A percentile compares a stretch with the other conserved stretches of the same genome.
Conservation (phyloP, 2,329 filamentous ascomycete species). For the Monilinia polystroma region DNA sequence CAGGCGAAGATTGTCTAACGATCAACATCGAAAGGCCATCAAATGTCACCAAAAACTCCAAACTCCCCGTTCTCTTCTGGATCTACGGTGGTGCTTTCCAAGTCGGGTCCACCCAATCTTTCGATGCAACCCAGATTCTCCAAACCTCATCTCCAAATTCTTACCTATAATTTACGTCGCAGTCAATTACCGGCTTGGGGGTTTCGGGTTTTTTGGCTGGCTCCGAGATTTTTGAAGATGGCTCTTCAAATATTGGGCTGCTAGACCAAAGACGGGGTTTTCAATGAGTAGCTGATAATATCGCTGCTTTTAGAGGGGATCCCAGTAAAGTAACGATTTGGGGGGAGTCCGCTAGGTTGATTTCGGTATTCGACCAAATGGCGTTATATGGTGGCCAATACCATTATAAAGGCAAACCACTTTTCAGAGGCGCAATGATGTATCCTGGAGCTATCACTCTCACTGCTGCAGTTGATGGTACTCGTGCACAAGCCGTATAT, state of each 20-base stretch:
- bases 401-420: slow-evolving; percentile 68
- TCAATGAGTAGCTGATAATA: slow-evolving; percentile 70
- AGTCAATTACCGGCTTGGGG: slow-evolving; percentile 63
- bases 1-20: slow-evolving; percentile 42
- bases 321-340: slow-evolving; percentile 51
- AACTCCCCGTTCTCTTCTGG: slow-evolving; percentile 44
- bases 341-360: slow-evolving; percentile 59
- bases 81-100: slow-evolving; percentile 37
- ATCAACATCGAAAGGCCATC: slow-evolving; percentile 44
- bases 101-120: slow-evolving; percentile 50
- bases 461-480: slow-evolving; percentile 60
- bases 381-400: slow-evolving; percentile 68
- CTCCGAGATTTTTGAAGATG: slow-evolving; percentile 50
- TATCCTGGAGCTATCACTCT: slow-evolving; percentile 65
- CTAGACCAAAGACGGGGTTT: slow-evolving; percentile 59
- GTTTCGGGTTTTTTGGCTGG: slow-evolving; percentile 68
- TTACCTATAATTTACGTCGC: slow-evolving; percentile 56
- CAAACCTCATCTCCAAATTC: slow-evolving; percentile 61
- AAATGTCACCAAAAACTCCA: slow-evolving; percentile 51
- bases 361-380: slow-evolving; percentile 76
- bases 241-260: slow-evolving; percentile 61
- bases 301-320: slow-evolving; percentile 62
- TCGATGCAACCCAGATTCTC: slow-evolving; percentile 51
- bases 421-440: slow-evolving; percentile 79
- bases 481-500: slow-evolving; percentile 64